Evolutionary conservation across 306 rosid species (phyloP), one percentile per base, ranked within the genome.

Genomic region (Prinsepia uniflora): DNA sequence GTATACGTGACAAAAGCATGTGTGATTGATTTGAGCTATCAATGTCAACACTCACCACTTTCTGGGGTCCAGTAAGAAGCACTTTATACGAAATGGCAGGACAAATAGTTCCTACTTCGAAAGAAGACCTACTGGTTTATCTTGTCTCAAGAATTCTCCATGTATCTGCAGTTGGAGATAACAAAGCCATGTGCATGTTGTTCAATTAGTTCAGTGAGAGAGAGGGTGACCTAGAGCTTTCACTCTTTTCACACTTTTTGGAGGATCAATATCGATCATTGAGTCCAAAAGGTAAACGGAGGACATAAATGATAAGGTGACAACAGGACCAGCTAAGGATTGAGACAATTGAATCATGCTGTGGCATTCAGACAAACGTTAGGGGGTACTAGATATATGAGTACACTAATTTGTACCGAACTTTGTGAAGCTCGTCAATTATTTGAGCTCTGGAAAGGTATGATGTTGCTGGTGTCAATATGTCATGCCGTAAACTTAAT

Each of bases 111-210:
- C 58, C 9, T 40, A 14, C 2, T 14, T 2, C 47, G 71, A 55
- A 67, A 78, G 49, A 67, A 67, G 57, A 15, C n/a, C 45, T 15
- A 44, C 40, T 45, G 12, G 17, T 54, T 18, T 61, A 42, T 68
- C 66, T 43, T 17, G 36, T 30, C 52, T 30, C 54, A 17, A 47
- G 45, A 59, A 39, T 45, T 36, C 22, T 19, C 7, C 3, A 10
- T 17, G 22, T 10, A 56, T 13, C 39, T 12, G 19, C 36, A 30
- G 36, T 30, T 30, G 50, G 17, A 41, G 15, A 34, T 41, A 76
- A 68, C 65, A 43, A 8, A 62, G 47, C 20, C 80, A 62, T 68
- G 65, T 76, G 70, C 9, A 22, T 57, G 40, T 6, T 60, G 67
- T 58, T 45, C 24, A 47, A 63, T 24, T 8, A 9, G 6, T 18